Conservation (phyloP, 2,329 filamentous ascomycete species). For the Bipolaris oryzae region DNA sequence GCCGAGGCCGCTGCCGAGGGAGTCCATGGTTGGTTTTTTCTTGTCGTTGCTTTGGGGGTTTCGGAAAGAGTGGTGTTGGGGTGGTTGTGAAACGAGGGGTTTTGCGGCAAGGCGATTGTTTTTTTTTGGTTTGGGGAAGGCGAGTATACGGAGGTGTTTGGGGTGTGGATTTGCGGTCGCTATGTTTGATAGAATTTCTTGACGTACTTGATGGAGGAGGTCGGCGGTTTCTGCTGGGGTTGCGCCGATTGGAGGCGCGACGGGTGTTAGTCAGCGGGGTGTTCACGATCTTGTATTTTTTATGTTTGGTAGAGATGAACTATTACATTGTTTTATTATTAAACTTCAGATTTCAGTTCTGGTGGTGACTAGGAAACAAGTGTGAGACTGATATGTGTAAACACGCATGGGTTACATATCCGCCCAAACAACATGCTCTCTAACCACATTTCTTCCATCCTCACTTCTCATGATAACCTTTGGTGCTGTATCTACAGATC, state of each 20-base stretch:
- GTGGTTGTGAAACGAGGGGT: slow-evolving; percentile 9
- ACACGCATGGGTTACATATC: not conserved
- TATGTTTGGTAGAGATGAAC: not conserved
- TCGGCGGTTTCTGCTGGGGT: slow-evolving; percentile 2
- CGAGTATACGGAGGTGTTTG: no score
- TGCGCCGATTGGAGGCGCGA: not conserved
- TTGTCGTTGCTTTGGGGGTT: not conserved
- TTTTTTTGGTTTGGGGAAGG: not conserved
- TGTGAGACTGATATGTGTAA: not conserved
- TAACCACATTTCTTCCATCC: slow-evolving; percentile 5
- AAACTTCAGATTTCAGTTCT: not conserved
- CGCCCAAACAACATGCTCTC: slow-evolving; percentile 6
- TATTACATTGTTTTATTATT: not conserved
- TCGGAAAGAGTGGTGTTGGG: not conserved
- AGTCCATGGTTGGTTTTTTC: slow-evolving; percentile 33
- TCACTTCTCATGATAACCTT: not conserved
- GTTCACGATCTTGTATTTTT: not conserved
- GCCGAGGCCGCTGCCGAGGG: slow-evolving; percentile 51
- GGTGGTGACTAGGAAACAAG: not conserved
- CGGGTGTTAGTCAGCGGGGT: not conserved
- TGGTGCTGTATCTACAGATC: not conserved
- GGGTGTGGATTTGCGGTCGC: not conserved
- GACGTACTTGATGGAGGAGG: slow-evolving; percentile 6
- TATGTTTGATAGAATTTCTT: slow-evolving; percentile 4
- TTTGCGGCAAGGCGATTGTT: not conserved